These are phyloP conservation scores for Candida silvicultrix DNA, from an alignment of 805 yeast genomes.

Conservation along the genomic window DNA sequence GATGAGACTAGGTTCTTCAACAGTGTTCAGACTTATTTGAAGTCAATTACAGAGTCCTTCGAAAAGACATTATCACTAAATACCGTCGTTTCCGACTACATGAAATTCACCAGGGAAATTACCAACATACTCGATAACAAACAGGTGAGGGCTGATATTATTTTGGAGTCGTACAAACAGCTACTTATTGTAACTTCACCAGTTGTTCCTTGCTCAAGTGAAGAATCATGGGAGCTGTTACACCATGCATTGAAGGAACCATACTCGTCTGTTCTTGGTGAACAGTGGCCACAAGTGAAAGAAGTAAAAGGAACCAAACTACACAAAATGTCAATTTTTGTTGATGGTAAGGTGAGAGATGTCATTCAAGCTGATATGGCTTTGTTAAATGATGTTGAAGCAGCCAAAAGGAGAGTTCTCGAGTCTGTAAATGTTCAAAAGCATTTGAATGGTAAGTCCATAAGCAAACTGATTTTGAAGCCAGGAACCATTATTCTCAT, in stretches of 20 bases:
- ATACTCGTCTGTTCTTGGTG: slow-evolving; percentile 46
- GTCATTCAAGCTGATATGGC: slow-evolving; percentile 31
- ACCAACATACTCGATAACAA: slow-evolving; percentile 30
- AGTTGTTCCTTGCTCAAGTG: slow-evolving; percentile 74
- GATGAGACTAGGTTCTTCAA: slow-evolving; percentile 55
- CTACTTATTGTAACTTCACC: slow-evolving; percentile 68
- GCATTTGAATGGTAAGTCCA: neutral
- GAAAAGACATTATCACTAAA: slow-evolving; percentile 59
- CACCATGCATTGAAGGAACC: slow-evolving; percentile 14
- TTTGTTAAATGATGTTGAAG: slow-evolving; percentile 30
- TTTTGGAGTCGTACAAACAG: slow-evolving; percentile 42
- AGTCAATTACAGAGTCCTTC: slow-evolving; percentile 53
- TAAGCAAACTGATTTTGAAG: neutral
- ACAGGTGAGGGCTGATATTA: slow-evolving; percentile 32
- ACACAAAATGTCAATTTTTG: slow-evolving; percentile 45
- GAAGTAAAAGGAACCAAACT: slow-evolving; percentile 30
- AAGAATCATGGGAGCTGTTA: slow-evolving; percentile 69
- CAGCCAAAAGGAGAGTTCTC: slow-evolving; percentile 29
- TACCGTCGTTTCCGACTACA: slow-evolving; percentile 82
- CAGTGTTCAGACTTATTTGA: slow-evolving; percentile 40
- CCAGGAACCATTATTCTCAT: neutral
- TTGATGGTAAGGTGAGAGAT: slow-evolving; percentile 68
- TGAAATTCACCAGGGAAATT: slow-evolving; percentile 68
- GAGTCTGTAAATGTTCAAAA: slow-evolving; percentile 16
- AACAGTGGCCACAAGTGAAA: slow-evolving; percentile 60